These are phyloP conservation scores for Erodium moschatum DNA, from an alignment of 441 rosid genomes.

Conservation along the genomic window DNA sequence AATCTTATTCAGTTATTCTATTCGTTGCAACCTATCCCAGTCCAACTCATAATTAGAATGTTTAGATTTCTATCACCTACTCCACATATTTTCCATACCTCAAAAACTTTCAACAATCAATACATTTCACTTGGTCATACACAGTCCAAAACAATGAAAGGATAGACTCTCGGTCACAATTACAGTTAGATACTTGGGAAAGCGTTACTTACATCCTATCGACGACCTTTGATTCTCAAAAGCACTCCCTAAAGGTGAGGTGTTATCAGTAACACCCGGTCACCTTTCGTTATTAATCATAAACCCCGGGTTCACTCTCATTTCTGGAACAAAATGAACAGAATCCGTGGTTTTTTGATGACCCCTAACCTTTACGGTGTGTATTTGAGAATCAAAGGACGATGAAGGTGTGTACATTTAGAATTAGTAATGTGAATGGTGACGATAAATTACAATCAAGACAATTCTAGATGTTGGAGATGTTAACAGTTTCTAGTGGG, in stretches of 20 bases:
- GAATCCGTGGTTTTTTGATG: no score
- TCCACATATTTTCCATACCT: neutral
- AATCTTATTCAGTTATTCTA: neutral
- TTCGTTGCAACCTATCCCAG: neutral
- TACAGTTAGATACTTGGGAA: neutral
- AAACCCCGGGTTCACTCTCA: no score
- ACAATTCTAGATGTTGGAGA: neutral
- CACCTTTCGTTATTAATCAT: no score
- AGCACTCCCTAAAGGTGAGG: no score
- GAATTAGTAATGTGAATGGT: neutral
- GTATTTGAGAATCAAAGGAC: no score
- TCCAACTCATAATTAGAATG: neutral
- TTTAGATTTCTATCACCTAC: neutral
- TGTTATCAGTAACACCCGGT: no score
- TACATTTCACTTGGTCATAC: neutral
- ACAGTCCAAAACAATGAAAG: neutral
- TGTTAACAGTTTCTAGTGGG: neutral
- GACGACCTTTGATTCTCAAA: no score
- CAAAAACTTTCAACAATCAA: neutral
- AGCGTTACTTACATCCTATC: no score
- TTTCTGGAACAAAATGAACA: no score
- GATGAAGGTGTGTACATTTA: neutral
- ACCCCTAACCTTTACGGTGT: no score
- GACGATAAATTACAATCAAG: neutral
- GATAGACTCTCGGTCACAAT: neutral